phyloP scores from a whole-genome alignment of 495 filamentous ascomycete genomes.

The Tuber indicum region DNA sequence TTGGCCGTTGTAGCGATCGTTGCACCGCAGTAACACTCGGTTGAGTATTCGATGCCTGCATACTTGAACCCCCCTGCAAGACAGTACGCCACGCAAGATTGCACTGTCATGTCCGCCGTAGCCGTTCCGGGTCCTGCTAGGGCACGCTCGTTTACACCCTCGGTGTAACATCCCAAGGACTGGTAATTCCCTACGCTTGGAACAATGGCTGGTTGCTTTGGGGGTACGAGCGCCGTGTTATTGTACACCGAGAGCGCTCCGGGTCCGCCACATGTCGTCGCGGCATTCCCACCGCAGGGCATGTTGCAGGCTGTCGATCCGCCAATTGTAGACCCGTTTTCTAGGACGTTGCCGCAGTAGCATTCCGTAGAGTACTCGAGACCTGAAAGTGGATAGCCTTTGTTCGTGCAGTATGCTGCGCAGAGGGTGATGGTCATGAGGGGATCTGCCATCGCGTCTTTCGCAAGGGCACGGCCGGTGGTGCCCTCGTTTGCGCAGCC shows the following conservation, averaged over 20 bases:
- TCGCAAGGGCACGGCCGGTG: slow-evolving; percentile 56
- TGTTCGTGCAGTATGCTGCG: slow-evolving; percentile 45
- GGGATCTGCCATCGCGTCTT: slow-evolving; percentile 49
- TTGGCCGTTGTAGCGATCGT: slow-evolving; percentile 31
- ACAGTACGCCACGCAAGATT: slow-evolving; percentile 51
- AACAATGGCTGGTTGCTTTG: slow-evolving; percentile 9
- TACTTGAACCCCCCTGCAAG: slow-evolving; percentile 46
- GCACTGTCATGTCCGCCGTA: slow-evolving; percentile 50
- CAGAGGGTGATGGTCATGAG: slow-evolving; percentile 56
- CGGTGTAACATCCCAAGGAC: slow-evolving; percentile 58
- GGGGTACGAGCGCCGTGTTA: slow-evolving; percentile 38
- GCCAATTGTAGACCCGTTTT: slow-evolving; percentile 27
- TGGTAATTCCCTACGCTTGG: slow-evolving; percentile 44
- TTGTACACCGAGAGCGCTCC: slow-evolving; percentile 45
- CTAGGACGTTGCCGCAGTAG: slow-evolving; percentile 55
- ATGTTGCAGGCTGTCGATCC: slow-evolving; percentile 41
- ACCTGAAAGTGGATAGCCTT: slow-evolving; percentile 53
- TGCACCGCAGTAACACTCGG: slow-evolving; percentile 65
- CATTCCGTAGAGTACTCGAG: slow-evolving; percentile 67
- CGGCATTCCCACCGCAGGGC: slow-evolving; percentile 42
- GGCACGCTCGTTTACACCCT: slow-evolving; percentile 54
- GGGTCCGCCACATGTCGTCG: slow-evolving; percentile 47
- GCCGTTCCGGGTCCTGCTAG: slow-evolving; percentile 43
- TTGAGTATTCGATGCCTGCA: slow-evolving; percentile 62
- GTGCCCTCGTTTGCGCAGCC: slow-evolving; percentile 58